Evolutionary conservation across 129 eudicot species (phyloP), one percentile per base, ranked within the genome.

Genomic region (Glebionis coronaria): DNA sequence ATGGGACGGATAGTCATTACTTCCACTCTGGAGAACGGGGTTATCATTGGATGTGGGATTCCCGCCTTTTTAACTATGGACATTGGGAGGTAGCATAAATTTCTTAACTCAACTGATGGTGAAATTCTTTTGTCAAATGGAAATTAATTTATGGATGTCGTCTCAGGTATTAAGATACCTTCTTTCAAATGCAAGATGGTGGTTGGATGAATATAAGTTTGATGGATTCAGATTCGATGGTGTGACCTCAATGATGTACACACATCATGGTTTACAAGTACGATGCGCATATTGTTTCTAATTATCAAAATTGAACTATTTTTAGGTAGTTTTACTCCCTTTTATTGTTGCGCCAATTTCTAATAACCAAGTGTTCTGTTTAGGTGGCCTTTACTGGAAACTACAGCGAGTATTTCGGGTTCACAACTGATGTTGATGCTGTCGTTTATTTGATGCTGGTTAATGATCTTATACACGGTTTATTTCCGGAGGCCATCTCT

Each of bases 161-260:
- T 63, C 72, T 61, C 82, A 94, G 99, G 99, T 94, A 29, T 68
- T 94, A 61, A 79, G 99, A 80, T 94, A 60, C 82, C 99, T 94
- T 71, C 95, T 94, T 64, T 94, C 99, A 69, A 94, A 89, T 79
- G 97, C 99, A 70, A 89, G 99, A 94, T 94, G 99, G 99, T 94
- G 97, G 99, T 78, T 94, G 76, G 97, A 94, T 74, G 99, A 89
- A 67, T 89, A 86, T 78, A 94, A 94, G 79, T 94, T 94, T 70
- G 99, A 94, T 61, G 99, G 99, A 44, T 94, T 94, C 71, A 82
- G 99, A 84, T 94, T 89, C 81, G 99, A 94, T 82, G 99, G 99
- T 56, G 99, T 94, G 69, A 94, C 99, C 18, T 94, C 99, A 42
- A 94, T 94, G 99, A 94, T 94, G 99, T 94, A 94, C 75, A 89